Evolutionary conservation across 148 eudicot species (phyloP), one percentile per base, ranked within the genome.

Genomic region (Amaranthus cruentus): DNA sequence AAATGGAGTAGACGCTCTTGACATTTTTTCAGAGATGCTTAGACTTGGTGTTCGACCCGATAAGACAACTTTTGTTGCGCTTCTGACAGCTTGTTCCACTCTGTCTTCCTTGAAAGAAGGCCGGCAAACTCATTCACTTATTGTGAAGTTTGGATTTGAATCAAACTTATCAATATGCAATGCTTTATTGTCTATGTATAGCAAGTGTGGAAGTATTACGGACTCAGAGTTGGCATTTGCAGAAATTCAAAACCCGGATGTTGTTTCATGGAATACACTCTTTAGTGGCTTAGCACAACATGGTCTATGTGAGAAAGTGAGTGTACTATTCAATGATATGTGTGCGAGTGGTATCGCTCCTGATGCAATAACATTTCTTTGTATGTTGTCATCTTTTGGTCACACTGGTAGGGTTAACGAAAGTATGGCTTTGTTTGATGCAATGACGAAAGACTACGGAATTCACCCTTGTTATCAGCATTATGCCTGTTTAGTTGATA

Each of bases 201-300:
- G 78, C 72, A 85, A 77, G 71, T 80, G 85, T 63, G 88, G 88
- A 51, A 43, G 76, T 67, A 73, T 83, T 74, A 12, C 51, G 63
- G 82, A 77, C 60, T 79, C 84, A 7, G 78, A 77, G 72, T 77
- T 73, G 3, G 78, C 75, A n/a, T 85, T 85, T 76, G 11, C 57
- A 12, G 72, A 69, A 68, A 79, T 85, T 47, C 11, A 47, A 54
- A 69, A 68, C 63, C 85, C 82, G n/a, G 81, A 83, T 65, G 72
- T 83, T 51, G 83, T 85, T 50, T 74, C 88, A 59, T 85, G 84
- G 84, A 85, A 82, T 73, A 79, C 84, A n/a, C 76, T 85, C 64
- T 78, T 81, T 46, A 82, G 81, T 64, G 85, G 83, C 43, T 82
- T 72, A 53, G 83, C 84, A 62, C 85, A 76, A 46, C 83, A 82